Evolutionary conservation across 805 yeast species (phyloP), one percentile per base, ranked within the genome.

Genomic region (Wickerhamiella azyma): DNA sequence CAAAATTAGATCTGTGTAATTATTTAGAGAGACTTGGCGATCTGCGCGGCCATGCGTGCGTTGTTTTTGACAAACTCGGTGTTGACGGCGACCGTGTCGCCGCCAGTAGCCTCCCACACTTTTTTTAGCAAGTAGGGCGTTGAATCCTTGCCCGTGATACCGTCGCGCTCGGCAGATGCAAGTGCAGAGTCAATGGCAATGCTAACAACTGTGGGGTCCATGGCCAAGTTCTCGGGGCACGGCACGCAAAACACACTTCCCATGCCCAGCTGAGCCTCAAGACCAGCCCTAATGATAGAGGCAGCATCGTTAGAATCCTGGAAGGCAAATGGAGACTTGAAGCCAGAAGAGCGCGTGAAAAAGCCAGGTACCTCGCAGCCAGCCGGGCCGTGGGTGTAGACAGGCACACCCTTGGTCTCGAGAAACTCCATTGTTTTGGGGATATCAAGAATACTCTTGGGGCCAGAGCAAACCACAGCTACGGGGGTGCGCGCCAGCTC

Each of bases 401-500:
- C 94, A 55, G 80, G 81, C 0, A 85, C 94, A 11, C 96, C 96
- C 62, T 85, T 88, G 0, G 96, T 85, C 60, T 85, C 96, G 45
- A 85, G 66, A 57, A 79, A 84, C 60, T 85, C 96, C 71, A 84
- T 69, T 0, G 96, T 86, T 51, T 81, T 70, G 9, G 72, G 76
- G 47, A 86, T 79, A 56, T 85, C 96, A 46, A 85, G 66, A 45
- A 85, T 84, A 32, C 86, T 77, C 59, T 85, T 85, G 2, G 95
- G 94, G 0, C 96, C 96, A 8, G 94, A 79, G 59, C 95, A 85
- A 8, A 85, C 86, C 11, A 85, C 95, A 0, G 85, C 77, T 1
- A 85, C 85, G 0, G 89, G 84, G 0, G 94, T 86, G 47, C 78
- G 69, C 1, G 85, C 80, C 46, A 86, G 66, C 58, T 85, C 96